Percentiles rank a stretch among this genome's conserved stretches.
Conservation (phyloP, 2,329 filamentous ascomycete genomes). For the Ascochyta clinopodiicola region DNA sequence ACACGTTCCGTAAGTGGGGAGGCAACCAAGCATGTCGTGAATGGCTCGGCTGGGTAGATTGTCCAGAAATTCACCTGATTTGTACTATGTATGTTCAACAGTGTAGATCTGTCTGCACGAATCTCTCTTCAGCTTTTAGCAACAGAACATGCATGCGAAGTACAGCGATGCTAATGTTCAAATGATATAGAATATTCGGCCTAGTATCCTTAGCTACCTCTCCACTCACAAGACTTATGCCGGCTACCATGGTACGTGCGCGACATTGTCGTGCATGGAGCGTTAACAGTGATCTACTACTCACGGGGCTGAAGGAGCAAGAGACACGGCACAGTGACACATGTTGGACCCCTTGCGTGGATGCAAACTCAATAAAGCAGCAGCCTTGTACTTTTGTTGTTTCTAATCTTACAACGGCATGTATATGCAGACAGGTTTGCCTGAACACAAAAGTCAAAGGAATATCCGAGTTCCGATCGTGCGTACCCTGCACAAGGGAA, state of each 20-base stretch:
- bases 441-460: slow-evolving; percentile 4
- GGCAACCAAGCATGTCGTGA: too few relatives aligned
- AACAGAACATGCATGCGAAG: too few relatives aligned
- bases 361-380: slow-evolving; percentile 1
- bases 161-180: too few relatives aligned
- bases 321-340: neutral
- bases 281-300: neutral
- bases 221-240: too few relatives aligned
- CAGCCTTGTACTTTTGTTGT: neutral
- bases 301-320: slow-evolving; percentile 1
- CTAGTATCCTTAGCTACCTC: too few relatives aligned
- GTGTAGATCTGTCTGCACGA: too few relatives aligned
- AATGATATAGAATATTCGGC: too few relatives aligned
- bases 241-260: neutral
- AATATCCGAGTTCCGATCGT: slow-evolving; percentile 14
- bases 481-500: slow-evolving; percentile 6
- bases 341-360: neutral
- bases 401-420: slow-evolving; percentile 9
- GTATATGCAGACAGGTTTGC: slow-evolving; percentile 4
- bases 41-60: too few relatives aligned
- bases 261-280: slow-evolving; percentile 2
- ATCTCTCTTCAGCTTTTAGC: too few relatives aligned
- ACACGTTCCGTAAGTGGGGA: too few relatives aligned
- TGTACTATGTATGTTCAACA: too few relatives aligned
- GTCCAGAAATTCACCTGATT: too few relatives aligned